Percentiles rank a stretch among this genome's conserved stretches.
phyloP scores from a whole-genome alignment of 345 rosid genomes.

The Toxicodendron radicans region DNA sequence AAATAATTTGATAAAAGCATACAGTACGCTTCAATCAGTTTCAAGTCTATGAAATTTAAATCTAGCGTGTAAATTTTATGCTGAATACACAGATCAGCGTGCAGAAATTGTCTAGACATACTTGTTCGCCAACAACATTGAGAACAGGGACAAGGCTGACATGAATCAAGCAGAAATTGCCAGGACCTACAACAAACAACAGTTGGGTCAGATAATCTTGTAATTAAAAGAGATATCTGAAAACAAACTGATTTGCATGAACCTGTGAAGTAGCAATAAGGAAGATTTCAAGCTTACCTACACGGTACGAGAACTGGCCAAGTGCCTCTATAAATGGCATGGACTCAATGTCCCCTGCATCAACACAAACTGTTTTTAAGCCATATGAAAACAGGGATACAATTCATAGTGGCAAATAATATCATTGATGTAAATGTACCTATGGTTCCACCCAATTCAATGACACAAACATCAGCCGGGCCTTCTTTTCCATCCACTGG shows the following conservation, averaged over 20 bases:
- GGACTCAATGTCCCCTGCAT: conserved; percentile 94
- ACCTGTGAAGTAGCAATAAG: not conserved
- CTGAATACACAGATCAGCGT: not conserved
- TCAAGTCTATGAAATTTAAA: not conserved
- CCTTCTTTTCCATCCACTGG: conserved; percentile 90
- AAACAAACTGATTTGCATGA: not conserved
- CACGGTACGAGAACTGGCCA: conserved; percentile 89
- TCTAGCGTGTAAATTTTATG: not conserved
- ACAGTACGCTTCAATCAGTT: conserved; percentile 6
- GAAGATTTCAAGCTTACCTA: conserved; percentile 48
- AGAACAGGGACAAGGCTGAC: conserved; percentile 98
- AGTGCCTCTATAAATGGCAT: conserved; percentile 98
- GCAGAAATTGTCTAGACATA: conserved; percentile 19
- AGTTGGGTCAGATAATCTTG: conserved; percentile 7
- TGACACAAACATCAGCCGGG: conserved; percentile 95
- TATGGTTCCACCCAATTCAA: conserved; percentile 96
- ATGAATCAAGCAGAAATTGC: conserved; percentile 94
- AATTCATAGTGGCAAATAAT: not conserved
- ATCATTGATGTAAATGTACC: conserved; percentile 39
- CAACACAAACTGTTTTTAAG: not conserved
- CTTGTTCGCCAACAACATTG: conserved; percentile 98
- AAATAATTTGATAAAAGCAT: not conserved
- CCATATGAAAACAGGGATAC: conserved; percentile 4
- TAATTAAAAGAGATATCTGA: not conserved
- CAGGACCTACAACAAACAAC: conserved; percentile 58